A percentile compares a stretch with the other conserved stretches of the same genome.
phyloP scores from a whole-genome alignment of 306 rosid genomes.

The peach (Prunus persica) region DNA sequence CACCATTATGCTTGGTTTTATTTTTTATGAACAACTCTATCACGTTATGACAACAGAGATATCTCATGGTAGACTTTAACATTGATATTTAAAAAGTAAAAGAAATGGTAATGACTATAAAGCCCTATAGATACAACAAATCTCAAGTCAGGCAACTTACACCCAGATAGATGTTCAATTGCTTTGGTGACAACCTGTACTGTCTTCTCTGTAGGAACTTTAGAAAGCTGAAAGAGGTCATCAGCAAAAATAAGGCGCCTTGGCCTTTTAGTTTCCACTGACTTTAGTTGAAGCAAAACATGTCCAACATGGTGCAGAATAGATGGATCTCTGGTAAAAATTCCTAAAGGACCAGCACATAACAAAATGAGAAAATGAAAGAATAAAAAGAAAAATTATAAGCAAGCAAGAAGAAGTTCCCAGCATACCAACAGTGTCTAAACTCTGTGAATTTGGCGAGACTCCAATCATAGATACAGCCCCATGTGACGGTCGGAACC shows the following conservation, averaged over 20 bases:
- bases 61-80: neutral
- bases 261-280: conserved; percentile 53
- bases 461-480: conserved; percentile 61
- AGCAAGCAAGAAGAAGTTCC: conserved; percentile 5
- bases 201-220: conserved; percentile 58
- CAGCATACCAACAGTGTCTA: conserved; percentile 76
- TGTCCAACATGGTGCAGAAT: conserved; percentile 69
- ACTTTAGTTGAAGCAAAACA: conserved; percentile 56
- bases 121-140: neutral
- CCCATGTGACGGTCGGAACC: conserved; percentile 83
- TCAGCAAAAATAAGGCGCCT: conserved; percentile 69
- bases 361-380: conserved; percentile 15
- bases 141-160: conserved; percentile 50
- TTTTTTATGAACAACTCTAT: conserved; percentile 1
- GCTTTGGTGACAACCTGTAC: conserved; percentile 50
- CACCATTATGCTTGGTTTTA: conserved; percentile 1
- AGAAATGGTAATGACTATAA: neutral
- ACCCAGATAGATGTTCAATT: conserved; percentile 62
- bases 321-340: conserved; percentile 75
- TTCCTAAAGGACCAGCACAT: conserved; percentile 44
- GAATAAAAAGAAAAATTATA: conserved; percentile 8
- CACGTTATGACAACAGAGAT: conserved; percentile 1
- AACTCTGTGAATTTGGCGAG: conserved; percentile 71
- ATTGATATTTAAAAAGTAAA: neutral
- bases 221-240: conserved; percentile 76